phyloP scores from a whole-genome alignment of 1,284 basidiomycete genomes.

The Cystobasidium pallidum region DNA sequence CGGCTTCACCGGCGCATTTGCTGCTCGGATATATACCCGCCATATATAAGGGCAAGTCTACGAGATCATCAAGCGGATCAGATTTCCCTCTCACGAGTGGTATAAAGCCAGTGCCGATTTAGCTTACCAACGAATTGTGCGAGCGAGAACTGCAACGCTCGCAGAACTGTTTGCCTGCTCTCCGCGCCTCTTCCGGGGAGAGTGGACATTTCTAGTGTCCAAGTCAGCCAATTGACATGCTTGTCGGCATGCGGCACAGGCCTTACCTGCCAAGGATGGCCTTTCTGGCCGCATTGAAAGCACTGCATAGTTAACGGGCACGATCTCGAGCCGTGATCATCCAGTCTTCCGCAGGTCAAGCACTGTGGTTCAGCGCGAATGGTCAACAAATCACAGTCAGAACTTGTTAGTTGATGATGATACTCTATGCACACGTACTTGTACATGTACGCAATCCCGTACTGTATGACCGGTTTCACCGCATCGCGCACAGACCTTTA shows the following conservation, averaged over 20 bases:
- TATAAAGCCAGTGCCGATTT: no score
- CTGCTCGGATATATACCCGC: constrained; percentile 41
- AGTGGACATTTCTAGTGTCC: constrained; percentile 29
- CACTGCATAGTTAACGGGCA: constrained; percentile 44
- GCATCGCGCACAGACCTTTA: constrained; percentile 41
- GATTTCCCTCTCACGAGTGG: no score
- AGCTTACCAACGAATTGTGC: constrained; percentile 19
- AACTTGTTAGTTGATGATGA: no score
- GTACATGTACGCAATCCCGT: constrained; percentile 42
- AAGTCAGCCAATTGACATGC: not conserved
- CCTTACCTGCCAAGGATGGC: constrained; percentile 36
- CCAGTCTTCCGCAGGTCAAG: constrained; percentile 42
- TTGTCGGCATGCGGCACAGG: not conserved
- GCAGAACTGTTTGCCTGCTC: constrained; percentile 17
- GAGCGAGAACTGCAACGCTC: constrained; percentile 29
- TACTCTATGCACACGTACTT: constrained; percentile 10
- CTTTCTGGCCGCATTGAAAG: constrained; percentile 37
- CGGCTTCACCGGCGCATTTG: constrained; percentile 25
- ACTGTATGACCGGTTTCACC: constrained; percentile 43
- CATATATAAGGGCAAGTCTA: constrained; percentile 43
- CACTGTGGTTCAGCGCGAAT: constrained; percentile 13
- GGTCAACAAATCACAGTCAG: no score
- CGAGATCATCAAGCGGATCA: not conserved
- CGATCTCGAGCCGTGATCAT: constrained; percentile 39
- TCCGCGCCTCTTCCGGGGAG: constrained; percentile 2